Evolutionary conservation across 208 protist genomes (phyloP).

Genomic region (Crithidia mellificae): DNA sequence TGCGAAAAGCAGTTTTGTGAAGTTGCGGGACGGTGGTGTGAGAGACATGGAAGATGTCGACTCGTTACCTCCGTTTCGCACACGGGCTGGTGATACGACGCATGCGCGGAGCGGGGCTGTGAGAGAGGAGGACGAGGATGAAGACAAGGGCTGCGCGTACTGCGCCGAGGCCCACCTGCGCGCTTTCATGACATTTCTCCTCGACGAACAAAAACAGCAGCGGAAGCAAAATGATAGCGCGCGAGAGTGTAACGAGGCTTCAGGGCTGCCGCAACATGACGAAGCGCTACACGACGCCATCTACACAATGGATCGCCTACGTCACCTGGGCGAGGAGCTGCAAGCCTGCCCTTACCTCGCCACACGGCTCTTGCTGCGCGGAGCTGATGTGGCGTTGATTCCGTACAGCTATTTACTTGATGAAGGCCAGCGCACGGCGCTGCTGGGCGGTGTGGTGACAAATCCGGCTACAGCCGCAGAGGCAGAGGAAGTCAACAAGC

Average conservation of each 20-base stretch:
- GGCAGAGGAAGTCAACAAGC: conserved; percentile 7
- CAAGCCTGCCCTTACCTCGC: conserved; percentile 82
- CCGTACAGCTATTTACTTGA: conserved; percentile 84
- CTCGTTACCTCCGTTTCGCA: background rate
- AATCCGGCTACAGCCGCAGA: conserved; percentile 51
- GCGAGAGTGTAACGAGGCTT: too few species aligned
- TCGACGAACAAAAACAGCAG: conserved; percentile 13
- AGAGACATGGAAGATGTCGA: conserved; percentile 23
- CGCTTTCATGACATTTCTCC: conserved; percentile 29
- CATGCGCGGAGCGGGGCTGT: too few species aligned
- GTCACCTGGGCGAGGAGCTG: conserved; percentile 48
- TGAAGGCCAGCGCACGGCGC: conserved; percentile 51
- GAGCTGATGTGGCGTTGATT: conserved; percentile 78
- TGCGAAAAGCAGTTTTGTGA: too few species aligned
- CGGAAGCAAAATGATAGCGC: too few species aligned
- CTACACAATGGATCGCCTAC: conserved; percentile 60
- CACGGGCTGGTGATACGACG: too few species aligned
- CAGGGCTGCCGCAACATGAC: too few species aligned
- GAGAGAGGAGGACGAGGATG: background rate
- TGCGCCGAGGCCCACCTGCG: conserved; percentile 36
- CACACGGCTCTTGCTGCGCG: conserved; percentile 65
- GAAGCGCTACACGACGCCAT: too few species aligned
- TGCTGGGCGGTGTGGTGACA: conserved; percentile 68
- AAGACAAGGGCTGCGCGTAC: conserved; percentile 47
- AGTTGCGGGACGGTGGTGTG: background rate